Base-by-base conservation (phyloP, 192 early-diverging fungal genomes). In the Podila verticillata region DNA sequence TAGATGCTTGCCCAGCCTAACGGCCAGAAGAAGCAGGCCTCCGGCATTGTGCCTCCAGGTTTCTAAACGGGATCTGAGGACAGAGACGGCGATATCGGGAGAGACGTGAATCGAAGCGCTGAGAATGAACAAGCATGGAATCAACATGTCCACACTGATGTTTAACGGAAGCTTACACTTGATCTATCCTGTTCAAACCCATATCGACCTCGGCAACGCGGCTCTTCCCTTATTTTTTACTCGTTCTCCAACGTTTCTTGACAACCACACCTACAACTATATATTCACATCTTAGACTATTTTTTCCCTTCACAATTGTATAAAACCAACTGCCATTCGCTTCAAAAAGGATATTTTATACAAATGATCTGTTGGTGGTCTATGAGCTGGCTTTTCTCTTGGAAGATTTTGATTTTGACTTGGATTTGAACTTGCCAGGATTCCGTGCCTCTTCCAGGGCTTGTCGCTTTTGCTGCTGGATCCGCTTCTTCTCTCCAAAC, bases 391-490 rank as follows among this genome's bases (percentile, higher is more conserved):
- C 34, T 70, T 67, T 67, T 51, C 74, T 66, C 48, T 75, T 75
- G 67, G 49, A 30, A 1, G 54, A 56, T 26, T 68, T 75, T 0
- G 65, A 15, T 35, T 57, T 74, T 56, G 71, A 65, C 62, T 35
- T 35, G 48, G 31, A 36, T 49, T 56, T 31, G 36, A 13, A 17
- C 47, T 73, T 73, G 20, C 13, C 31, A n/a, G 63, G 63, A 22
- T 56, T 66, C 29, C 77, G 59, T 12, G 71, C 82, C 22, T 83
- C 66, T 35, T 61, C 66, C 31, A 83, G 36, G 7, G 68, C 73
- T 10, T 71, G 63, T 28, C 77, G 68, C 84, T 94, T 94, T 68
- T 89, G 89, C 75, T 86, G 84, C 64, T 91, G 89, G 51, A 89
- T 85, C 70, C 87, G 72, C 81, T 73, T 86, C 70, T 84, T 84